These are phyloP conservation scores for Histomonas meleagridis DNA, from an alignment of 208 protist species.

Conservation along the genomic window DNA sequence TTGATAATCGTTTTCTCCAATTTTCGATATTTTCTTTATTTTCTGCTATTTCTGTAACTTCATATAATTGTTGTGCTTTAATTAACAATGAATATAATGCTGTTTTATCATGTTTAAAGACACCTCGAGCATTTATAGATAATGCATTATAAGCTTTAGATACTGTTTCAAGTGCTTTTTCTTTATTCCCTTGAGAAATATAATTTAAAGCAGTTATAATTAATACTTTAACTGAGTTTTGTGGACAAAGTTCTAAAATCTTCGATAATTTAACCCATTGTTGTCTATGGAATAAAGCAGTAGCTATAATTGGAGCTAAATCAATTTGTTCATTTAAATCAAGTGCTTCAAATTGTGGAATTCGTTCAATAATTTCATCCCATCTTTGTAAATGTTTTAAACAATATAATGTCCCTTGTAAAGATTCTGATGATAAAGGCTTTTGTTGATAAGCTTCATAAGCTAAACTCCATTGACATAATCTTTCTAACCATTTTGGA, in stretches of 20 bases:
- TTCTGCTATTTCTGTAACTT: neutral
- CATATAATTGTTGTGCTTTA: slow-evolving; percentile 7
- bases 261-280: neutral
- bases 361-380: neutral
- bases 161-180: neutral
- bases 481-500: neutral
- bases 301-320: neutral
- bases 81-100: neutral
- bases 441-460: neutral
- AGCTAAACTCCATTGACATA: neutral
- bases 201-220: neutral
- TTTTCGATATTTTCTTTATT: neutral
- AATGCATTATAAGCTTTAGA: neutral
- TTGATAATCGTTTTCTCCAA: neutral
- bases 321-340: neutral
- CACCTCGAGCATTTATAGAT: neutral
- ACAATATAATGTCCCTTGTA: neutral
- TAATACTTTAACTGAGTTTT: neutral
- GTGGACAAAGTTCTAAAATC: neutral
- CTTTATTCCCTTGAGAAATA: neutral
- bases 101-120: slow-evolving; percentile 15
- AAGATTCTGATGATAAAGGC: too few relatives aligned
- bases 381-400: neutral
- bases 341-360: neutral
- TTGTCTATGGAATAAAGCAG: neutral